Evolutionary conservation across 2,329 filamentous ascomycete species (phyloP).

Genomic region (Xylaria sp.): DNA sequence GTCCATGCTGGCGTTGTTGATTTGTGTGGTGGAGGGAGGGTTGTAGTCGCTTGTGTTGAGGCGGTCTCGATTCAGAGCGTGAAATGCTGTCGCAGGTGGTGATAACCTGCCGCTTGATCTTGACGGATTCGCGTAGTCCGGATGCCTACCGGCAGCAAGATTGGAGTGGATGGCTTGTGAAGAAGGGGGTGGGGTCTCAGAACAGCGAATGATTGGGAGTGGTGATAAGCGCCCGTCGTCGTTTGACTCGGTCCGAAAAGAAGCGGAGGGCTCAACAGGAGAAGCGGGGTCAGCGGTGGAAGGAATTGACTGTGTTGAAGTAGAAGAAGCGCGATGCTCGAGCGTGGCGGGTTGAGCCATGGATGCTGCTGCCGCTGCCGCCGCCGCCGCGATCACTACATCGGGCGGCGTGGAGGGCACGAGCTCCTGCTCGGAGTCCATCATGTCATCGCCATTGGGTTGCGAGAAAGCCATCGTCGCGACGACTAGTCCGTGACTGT

Average conservation of each 20-base stretch:
- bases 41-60: constrained; percentile 36
- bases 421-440: constrained; percentile 21
- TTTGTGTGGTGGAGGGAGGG: constrained; percentile 44
- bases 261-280: constrained; percentile 44
- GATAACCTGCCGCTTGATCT: constrained; percentile 45
- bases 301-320: constrained; percentile 50
- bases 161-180: constrained; percentile 42
- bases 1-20: constrained; percentile 49
- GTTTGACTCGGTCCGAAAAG: constrained; percentile 47
- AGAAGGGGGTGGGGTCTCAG: constrained; percentile 53
- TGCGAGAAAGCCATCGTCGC: constrained; percentile 32
- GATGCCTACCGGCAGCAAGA: constrained; percentile 26
- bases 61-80: constrained; percentile 14
- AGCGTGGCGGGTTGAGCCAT: constrained; percentile 6
- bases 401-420: constrained; percentile 28
- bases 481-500: constrained; percentile 24
- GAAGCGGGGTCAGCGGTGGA: constrained; percentile 53
- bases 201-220: constrained; percentile 50
- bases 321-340: constrained; percentile 25
- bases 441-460: constrained; percentile 30
- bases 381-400: not conserved
- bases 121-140: constrained; percentile 38
- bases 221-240: constrained; percentile 43
- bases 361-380: not conserved
- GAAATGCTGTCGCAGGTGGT: constrained; percentile 44